These are phyloP conservation scores for Daucus carota DNA, from an alignment of 129 eudicot genomes.

Conservation along the genomic window DH1_v3.0 NC_030383.2:40630001-40630500, in stretches of 20 bases:
- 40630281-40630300: conserved; percentile 51
- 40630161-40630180: conserved; percentile 53
- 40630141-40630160: conserved; percentile 50
- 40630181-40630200: conserved; percentile 72
- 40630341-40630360: conserved; percentile 68
- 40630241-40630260: conserved; percentile 36
- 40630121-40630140: conserved; percentile 21
- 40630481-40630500: conserved; percentile 4
- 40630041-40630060: too few relatives aligned
- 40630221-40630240: conserved; percentile 48
- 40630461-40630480: conserved; percentile 46
- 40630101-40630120: background rate
- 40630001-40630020: too few relatives aligned
- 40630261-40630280: conserved; percentile 41
- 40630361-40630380: conserved; percentile 36
- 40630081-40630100: background rate
- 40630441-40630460: conserved; percentile 66
- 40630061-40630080: too few relatives aligned
- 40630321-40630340: conserved; percentile 83
- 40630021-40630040: too few relatives aligned
- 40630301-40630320: conserved; percentile 31
- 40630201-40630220: conserved; percentile 87
- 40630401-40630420: conserved; percentile 77
- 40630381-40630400: conserved; percentile 99
- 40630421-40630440: conserved; percentile 37